Conservation (phyloP, 2,329 filamentous ascomycete genomes). For the Cladosporium sp. region DNA sequence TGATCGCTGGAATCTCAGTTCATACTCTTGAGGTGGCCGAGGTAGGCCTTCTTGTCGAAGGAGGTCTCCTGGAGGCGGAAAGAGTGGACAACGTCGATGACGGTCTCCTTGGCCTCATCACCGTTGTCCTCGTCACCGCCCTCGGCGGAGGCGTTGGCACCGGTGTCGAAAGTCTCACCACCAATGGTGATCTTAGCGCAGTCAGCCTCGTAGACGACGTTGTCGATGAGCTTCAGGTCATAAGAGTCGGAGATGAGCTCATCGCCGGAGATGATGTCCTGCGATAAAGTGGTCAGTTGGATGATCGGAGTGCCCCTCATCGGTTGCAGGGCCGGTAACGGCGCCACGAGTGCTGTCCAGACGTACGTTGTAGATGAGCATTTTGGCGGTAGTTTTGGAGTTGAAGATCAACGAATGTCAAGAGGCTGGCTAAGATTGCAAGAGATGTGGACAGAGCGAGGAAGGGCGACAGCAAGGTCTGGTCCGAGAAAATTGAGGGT, state of each 20-base stretch:
- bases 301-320: conserved; percentile 2
- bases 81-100: conserved; percentile 90
- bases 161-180: conserved; percentile 71
- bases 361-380: conserved; percentile 57
- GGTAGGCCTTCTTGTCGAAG: conserved; percentile 86
- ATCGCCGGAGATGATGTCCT: conserved; percentile 87
- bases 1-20: conserved; percentile 5
- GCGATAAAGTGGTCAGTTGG: conserved; percentile 15
- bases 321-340: background rate
- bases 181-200: conserved; percentile 84
- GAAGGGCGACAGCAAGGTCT: conserved; percentile 6
- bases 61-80: conserved; percentile 77
- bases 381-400: conserved; percentile 32
- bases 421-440: conserved; percentile 3
- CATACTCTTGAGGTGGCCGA: conserved; percentile 78
- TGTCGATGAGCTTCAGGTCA: conserved; percentile 74
- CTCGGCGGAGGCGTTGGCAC: conserved; percentile 96
- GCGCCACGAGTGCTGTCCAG: background rate
- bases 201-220: conserved; percentile 82
- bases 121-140: conserved; percentile 62
- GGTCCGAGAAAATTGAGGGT: conserved; percentile 1
- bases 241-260: conserved; percentile 97
- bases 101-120: conserved; percentile 66
- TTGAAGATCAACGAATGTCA: conserved; percentile 7
- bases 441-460: conserved; percentile 3